Conservation (phyloP, 768 basidiomycete genomes). For the Hypholoma sublateritium region DNA sequence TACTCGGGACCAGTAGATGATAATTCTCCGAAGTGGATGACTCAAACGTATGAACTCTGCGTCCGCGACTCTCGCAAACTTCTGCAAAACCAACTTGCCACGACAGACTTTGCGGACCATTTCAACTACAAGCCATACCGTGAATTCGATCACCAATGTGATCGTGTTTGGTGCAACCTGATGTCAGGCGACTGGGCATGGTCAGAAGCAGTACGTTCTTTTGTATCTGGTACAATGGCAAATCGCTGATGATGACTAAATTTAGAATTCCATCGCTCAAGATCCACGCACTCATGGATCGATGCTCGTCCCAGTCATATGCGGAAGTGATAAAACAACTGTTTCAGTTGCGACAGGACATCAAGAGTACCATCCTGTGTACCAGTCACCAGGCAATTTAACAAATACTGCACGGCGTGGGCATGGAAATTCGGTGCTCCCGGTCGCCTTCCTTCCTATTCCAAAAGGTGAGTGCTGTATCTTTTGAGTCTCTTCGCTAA, state of each 20-base stretch:
- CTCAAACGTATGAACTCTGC: constrained; percentile 21
- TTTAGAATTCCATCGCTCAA: constrained; percentile 10
- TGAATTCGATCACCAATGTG: constrained; percentile 20
- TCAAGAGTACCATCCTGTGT: constrained; percentile 37
- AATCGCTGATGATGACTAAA: no score
- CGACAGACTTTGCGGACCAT: constrained; percentile 11
- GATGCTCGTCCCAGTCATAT: constrained; percentile 22
- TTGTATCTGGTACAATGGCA: not conserved
- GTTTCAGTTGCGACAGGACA: constrained; percentile 40
- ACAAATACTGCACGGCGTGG: constrained; percentile 25
- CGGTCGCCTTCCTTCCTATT: constrained; percentile 33
- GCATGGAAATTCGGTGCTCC: constrained; percentile 28
- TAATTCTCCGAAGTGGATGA: constrained; percentile 24
- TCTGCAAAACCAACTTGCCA: constrained; percentile 21
- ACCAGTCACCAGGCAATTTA: constrained; percentile 28
- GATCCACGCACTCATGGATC: constrained; percentile 13
- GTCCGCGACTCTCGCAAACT: constrained; percentile 12
- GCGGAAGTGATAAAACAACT: constrained; percentile 41
- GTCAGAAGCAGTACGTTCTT: constrained; percentile 21
- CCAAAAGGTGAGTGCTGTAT: constrained; percentile 34
- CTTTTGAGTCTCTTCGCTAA: constrained; percentile 20
- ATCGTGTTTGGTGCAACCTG: constrained; percentile 22
- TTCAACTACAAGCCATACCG: constrained; percentile 23
- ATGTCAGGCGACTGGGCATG: constrained; percentile 29
- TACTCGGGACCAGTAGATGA: constrained; percentile 13